Base-by-base conservation (phyloP, 768 basidiomycete species). In the Lyophyllum semitale region DNA sequence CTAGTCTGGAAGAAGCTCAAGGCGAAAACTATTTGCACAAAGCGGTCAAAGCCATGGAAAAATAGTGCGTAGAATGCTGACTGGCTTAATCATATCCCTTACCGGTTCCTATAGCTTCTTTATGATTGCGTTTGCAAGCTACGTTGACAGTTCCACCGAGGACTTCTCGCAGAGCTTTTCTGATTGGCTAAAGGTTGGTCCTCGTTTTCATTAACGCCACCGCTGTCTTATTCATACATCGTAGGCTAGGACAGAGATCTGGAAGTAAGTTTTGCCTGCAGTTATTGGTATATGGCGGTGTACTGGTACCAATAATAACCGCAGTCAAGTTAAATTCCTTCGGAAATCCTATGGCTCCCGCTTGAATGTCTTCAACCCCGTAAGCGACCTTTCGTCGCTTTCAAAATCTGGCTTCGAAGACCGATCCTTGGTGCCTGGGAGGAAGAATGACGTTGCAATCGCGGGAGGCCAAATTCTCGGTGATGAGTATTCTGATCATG, bases 401-500 rank as follows among this genome's bases (percentile, higher is more conserved):
- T 93, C 94, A 1, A 88, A 83, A 66, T 83, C 84, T 26, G 81
- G 85, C 26, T 77, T 82, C 32, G 82, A 79, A 54, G 76, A 74
- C 35, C 78, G 82, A 20, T 77, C 84, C 1, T 70, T 87, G 45
- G 72, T 87, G 27, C 77, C 85, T 37, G 89, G 86, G n/a, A 83
- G 81, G 66, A 85, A 84, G 68, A 87, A 91, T 58, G 86, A 88
- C 62, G 81, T 87, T 11, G 87, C 82, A 30, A 89, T 87, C 54
- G 73, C 83, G 20, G 93, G 93, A 9, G 93, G 92, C 0, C 91
- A 89, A 66, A 84, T 97, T 41, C 75, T 95, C 1, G 96, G 94
- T 4, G 95, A 98, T 66, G 97, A 99, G 68, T 98, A 93, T 76
- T 93, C 93, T 2, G 90, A 92, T 38, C 92, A 95, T 67, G 93